Percentiles rank a stretch among this genome's conserved stretches.
phyloP scores from a whole-genome alignment of 192 early-diverging fungal species.

The Coemansia sp. region DNA sequence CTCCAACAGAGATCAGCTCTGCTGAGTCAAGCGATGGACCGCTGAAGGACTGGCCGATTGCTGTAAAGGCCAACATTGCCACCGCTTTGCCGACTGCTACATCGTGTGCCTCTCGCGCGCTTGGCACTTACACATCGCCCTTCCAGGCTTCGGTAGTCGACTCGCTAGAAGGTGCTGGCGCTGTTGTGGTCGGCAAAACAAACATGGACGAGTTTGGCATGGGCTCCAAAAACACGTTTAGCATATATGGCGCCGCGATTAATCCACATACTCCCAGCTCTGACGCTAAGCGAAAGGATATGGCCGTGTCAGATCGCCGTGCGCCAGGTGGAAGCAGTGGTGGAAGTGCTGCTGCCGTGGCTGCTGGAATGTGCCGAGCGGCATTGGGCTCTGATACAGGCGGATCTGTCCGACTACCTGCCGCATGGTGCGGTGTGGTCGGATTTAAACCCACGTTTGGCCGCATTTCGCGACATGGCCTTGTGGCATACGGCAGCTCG shows the following conservation, averaged over 20 bases:
- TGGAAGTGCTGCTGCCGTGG: conserved; percentile 89
- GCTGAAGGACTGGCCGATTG: conserved; percentile 69
- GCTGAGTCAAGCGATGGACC: conserved; percentile 13
- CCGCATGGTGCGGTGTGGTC: conserved; percentile 88
- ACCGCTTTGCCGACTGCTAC: conserved; percentile 61
- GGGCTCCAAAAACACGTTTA: conserved; percentile 60
- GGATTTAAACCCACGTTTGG: conserved; percentile 96
- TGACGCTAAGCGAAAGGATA: neutral
- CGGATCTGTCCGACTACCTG: conserved; percentile 90
- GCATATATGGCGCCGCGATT: conserved; percentile 32
- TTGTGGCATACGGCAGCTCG: conserved; percentile 83
- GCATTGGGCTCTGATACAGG: conserved; percentile 94
- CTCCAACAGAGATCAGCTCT: neutral
- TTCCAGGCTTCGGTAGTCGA: conserved; percentile 68
- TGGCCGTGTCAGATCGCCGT: neutral
- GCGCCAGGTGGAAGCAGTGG: conserved; percentile 88
- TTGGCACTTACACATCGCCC: conserved; percentile 54
- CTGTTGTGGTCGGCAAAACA: conserved; percentile 70
- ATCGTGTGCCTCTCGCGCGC: conserved; percentile 74
- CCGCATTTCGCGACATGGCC: conserved; percentile 75
- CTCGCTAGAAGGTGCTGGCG: conserved; percentile 62
- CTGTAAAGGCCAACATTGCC: conserved; percentile 82
- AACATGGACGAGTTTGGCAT: conserved; percentile 99
- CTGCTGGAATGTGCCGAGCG: conserved; percentile 72
- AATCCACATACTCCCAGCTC: conserved; percentile 17